phyloP scores from a whole-genome alignment of 2,329 filamentous ascomycete species.

The Pseudogymnoascus verrucosus region DNA sequence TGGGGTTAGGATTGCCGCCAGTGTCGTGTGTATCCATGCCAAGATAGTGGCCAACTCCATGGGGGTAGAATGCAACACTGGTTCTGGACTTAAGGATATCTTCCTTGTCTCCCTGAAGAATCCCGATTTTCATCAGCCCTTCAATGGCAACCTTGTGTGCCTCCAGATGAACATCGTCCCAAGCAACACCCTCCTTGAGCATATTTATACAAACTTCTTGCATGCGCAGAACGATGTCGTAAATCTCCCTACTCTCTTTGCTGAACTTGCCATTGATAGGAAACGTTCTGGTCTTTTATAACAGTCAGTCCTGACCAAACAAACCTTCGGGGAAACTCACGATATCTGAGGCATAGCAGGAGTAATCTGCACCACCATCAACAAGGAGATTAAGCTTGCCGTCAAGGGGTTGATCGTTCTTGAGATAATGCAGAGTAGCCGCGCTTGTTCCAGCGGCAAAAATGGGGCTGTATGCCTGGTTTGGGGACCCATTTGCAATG shows the following conservation, averaged over 20 bases:
- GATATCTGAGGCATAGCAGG: conserved; percentile 64
- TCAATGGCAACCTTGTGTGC: conserved; percentile 78
- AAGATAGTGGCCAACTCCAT: conserved; percentile 83
- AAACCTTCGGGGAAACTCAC: conserved; percentile 31
- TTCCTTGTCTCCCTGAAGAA: conserved; percentile 58
- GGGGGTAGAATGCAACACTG: conserved; percentile 86
- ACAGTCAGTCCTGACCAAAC: conserved; percentile 33
- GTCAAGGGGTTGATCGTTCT: conserved; percentile 62
- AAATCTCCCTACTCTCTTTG: conserved; percentile 63
- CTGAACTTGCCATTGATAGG: conserved; percentile 68
- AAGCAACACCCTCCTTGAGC: conserved; percentile 65
- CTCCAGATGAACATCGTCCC: conserved; percentile 73
- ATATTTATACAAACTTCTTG: conserved; percentile 67
- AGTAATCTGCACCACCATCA: conserved; percentile 73
- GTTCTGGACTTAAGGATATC: conserved; percentile 72
- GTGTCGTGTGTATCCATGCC: conserved; percentile 91
- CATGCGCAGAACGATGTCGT: conserved; percentile 80
- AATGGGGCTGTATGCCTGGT: conserved; percentile 84
- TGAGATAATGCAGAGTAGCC: conserved; percentile 80
- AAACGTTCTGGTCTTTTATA: conserved; percentile 73
- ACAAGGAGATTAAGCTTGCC: conserved; percentile 73
- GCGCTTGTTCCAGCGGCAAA: conserved; percentile 72
- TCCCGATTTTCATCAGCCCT: conserved; percentile 66
- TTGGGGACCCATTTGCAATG: conserved; percentile 64
- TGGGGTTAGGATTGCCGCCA: conserved; percentile 68